Conservation (phyloP, 768 basidiomycete species). For the Mycena vitilis region DNA sequence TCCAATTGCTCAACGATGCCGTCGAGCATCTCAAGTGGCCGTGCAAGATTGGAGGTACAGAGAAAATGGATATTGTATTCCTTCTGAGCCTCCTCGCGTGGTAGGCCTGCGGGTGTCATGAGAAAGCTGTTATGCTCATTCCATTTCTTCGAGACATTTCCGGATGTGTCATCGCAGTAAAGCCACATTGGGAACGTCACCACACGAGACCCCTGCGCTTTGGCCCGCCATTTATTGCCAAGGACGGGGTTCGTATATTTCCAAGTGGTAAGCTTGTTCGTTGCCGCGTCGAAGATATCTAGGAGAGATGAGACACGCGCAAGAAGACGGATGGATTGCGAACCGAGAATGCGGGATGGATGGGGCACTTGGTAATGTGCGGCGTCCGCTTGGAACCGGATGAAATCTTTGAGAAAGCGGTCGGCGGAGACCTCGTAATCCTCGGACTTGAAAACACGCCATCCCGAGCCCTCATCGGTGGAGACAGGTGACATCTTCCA, state of each 20-base stretch:
- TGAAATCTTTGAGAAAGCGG: slow-evolving; percentile 4
- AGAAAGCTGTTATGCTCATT: slow-evolving; percentile 8
- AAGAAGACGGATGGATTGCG: not conserved
- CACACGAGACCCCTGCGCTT: slow-evolving; percentile 30
- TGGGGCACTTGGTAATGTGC: not conserved
- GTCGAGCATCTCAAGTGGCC: not conserved
- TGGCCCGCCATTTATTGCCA: slow-evolving; percentile 21
- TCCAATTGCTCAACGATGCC: not conserved
- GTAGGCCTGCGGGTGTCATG: not conserved
- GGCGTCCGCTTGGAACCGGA: not conserved
- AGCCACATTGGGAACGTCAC: slow-evolving; percentile 39
- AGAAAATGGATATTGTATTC: not conserved
- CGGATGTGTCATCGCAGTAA: slow-evolving; percentile 45
- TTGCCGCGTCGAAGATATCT: not conserved
- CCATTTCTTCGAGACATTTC: slow-evolving; percentile 45
- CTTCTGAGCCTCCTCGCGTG: not conserved
- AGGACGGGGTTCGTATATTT: not conserved
- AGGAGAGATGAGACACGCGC: not conserved
- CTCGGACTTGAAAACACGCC: slow-evolving; percentile 14
- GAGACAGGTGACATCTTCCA: slow-evolving; percentile 7
- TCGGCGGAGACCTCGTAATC: not conserved
- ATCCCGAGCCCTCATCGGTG: slow-evolving; percentile 7
- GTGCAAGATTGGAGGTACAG: not conserved
- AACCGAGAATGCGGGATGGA: not conserved
- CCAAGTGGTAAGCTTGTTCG: not conserved